Percentiles rank a stretch among this genome's conserved stretches.
These are phyloP conservation scores for Psilocybe cyanescens DNA, from an alignment of 768 basidiomycete genomes.

Conservation along the genomic window DNA sequence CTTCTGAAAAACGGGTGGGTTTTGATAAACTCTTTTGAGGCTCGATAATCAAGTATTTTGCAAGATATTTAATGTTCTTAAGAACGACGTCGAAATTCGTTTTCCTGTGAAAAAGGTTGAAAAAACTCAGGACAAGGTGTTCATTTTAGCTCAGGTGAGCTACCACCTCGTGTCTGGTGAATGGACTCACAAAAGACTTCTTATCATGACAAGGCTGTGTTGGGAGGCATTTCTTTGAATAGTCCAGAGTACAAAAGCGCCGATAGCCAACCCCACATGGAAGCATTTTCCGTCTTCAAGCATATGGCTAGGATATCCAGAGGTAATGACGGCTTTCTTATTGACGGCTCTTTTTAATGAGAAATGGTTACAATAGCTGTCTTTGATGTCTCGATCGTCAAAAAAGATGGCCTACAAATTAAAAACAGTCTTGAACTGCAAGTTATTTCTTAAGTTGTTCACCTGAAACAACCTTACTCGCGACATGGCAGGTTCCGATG, in stretches of 20 bases:
- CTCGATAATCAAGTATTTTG: neutral
- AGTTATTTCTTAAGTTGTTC: constrained; percentile 24
- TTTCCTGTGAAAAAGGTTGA: constrained; percentile 75
- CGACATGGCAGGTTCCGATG: constrained; percentile 62
- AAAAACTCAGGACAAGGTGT: constrained; percentile 76
- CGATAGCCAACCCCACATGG: constrained; percentile 75
- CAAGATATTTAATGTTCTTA: constrained; percentile 67
- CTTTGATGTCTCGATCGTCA: constrained; percentile 74
- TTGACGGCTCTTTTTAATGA: neutral
- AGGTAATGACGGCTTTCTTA: constrained; percentile 45
- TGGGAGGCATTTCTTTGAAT: constrained; percentile 71
- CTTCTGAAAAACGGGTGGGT: constrained; percentile 73
- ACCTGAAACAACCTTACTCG: neutral
- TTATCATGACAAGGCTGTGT: constrained; percentile 54
- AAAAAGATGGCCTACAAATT: constrained; percentile 65
- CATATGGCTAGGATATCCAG: constrained; percentile 76
- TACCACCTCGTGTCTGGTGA: neutral
- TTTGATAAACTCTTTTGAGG: neutral
- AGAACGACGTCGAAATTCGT: constrained; percentile 77
- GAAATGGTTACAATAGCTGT: constrained; percentile 52
- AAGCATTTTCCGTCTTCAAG: constrained; percentile 72
- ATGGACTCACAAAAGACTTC: neutral
- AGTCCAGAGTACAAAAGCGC: constrained; percentile 64
- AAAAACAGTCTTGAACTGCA: constrained; percentile 80
- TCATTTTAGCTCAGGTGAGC: constrained; percentile 76